Evolutionary conservation across 2,329 filamentous ascomycete genomes (phyloP).

Genomic region (Blastomyces silverae): DNA sequence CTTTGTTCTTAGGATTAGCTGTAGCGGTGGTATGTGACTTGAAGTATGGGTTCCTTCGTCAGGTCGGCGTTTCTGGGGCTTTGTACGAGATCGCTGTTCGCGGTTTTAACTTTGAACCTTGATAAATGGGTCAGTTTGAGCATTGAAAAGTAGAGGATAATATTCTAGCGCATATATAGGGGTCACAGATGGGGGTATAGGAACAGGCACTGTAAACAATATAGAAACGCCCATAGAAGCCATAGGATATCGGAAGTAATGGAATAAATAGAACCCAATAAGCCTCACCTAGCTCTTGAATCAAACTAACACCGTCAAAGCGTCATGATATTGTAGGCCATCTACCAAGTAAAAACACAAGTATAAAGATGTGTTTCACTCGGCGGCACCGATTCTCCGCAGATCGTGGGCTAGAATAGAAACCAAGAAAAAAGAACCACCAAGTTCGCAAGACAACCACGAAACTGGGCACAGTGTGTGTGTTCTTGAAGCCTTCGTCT

Average conservation of each 20-base stretch:
- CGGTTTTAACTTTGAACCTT: background rate
- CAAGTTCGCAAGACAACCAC: background rate
- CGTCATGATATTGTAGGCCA: conserved; percentile 1
- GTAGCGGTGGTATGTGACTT: background rate
- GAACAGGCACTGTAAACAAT: background rate
- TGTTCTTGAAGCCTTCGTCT: conserved; percentile 1
- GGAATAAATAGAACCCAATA: background rate
- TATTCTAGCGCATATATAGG: background rate
- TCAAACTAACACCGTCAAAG: conserved; percentile 1
- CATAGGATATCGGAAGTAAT: background rate
- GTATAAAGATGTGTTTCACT: conserved; percentile 6
- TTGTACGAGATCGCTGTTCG: background rate
- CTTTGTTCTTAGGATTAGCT: background rate
- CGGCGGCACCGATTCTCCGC: background rate
- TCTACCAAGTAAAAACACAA: background rate
- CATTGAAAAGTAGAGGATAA: background rate
- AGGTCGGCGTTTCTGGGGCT: too few species aligned
- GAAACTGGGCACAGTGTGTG: background rate
- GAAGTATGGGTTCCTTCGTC: background rate
- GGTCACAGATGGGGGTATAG: background rate
- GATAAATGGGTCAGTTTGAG: background rate
- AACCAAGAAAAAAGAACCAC: conserved; percentile 2
- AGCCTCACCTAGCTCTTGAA: conserved; percentile 7
- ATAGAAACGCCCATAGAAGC: background rate
- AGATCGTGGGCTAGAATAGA: background rate